A percentile compares a stretch with the other conserved stretches of the same genome.
These are phyloP conservation scores for Ogataea paradorogensis DNA, from an alignment of 805 yeast genomes.

Conservation along the genomic window DNA sequence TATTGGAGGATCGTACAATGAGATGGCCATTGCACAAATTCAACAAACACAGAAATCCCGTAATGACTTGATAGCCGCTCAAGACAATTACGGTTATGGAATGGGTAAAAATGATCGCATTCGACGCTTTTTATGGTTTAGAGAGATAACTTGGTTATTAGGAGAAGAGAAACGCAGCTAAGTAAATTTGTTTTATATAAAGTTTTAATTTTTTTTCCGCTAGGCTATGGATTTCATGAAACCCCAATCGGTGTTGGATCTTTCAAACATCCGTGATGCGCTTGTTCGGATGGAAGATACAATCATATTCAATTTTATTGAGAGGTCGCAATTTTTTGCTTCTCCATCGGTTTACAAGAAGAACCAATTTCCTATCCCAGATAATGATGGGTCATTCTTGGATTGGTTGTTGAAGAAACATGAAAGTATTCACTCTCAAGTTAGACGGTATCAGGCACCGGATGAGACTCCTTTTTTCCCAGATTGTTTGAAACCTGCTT, in stretches of 20 bases:
- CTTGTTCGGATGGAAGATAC: slow-evolving; percentile 95
- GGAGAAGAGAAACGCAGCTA: slow-evolving; percentile 7
- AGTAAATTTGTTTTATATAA: background rate
- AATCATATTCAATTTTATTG: slow-evolving; percentile 87
- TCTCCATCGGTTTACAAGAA: slow-evolving; percentile 71
- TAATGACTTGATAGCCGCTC: slow-evolving; percentile 39
- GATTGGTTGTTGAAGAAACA: slow-evolving; percentile 81
- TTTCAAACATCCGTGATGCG: slow-evolving; percentile 78
- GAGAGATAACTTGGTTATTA: slow-evolving; percentile 33
- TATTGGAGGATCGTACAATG: slow-evolving; percentile 30
- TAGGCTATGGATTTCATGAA: slow-evolving; percentile 72
- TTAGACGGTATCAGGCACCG: slow-evolving; percentile 90
- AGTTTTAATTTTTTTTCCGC: background rate
- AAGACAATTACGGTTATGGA: slow-evolving; percentile 52
- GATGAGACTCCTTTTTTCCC: slow-evolving; percentile 93
- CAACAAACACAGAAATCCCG: slow-evolving; percentile 41
- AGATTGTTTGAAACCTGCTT: slow-evolving; percentile 50
- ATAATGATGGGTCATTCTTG: slow-evolving; percentile 72
- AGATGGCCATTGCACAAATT: slow-evolving; percentile 17
- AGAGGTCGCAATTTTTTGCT: slow-evolving; percentile 81
- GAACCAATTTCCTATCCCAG: slow-evolving; percentile 56
- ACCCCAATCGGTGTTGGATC: slow-evolving; percentile 77
- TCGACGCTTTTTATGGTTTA: slow-evolving; percentile 56
- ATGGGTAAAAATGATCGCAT: slow-evolving; percentile 48
- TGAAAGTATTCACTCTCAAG: slow-evolving; percentile 73